Percentiles rank a stretch among this genome's conserved stretches.
Evolutionary conservation across 805 yeast genomes (phyloP).

Genomic region (Scheffersomyces ergatensis): DNA sequence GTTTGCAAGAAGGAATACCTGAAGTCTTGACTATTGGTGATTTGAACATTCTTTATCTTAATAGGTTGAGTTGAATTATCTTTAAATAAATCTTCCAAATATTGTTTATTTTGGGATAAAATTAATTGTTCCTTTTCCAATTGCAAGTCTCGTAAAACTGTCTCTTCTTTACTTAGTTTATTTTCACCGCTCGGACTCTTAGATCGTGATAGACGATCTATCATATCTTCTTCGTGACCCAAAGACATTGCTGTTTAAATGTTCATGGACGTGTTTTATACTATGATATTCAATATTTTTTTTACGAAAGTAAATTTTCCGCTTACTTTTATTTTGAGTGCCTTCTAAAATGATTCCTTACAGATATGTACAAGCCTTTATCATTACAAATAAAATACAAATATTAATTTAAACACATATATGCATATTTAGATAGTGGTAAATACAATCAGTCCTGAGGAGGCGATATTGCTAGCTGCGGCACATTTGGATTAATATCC

Average conservation of each 20-base stretch:
- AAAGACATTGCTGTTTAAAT: conserved; percentile 8
- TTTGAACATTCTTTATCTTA: conserved; percentile 40
- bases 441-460: conserved; percentile 27
- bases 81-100: conserved; percentile 29
- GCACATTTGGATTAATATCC: conserved; percentile 10
- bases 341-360: too few relatives aligned
- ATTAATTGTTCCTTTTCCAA: conserved; percentile 29
- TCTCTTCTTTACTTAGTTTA: conserved; percentile 17
- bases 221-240: conserved; percentile 27
- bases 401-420: too few relatives aligned
- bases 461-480: conserved; percentile 39
- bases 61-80: conserved; percentile 40
- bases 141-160: conserved; percentile 22
- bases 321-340: too few relatives aligned
- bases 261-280: neutral
- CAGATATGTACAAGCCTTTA: too few relatives aligned
- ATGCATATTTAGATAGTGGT: too few relatives aligned
- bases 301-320: too few relatives aligned
- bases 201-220: conserved; percentile 23
- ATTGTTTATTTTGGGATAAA: conserved; percentile 30
- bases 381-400: too few relatives aligned
- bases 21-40: conserved; percentile 47
- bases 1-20: conserved; percentile 43
- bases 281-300: too few relatives aligned
- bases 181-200: conserved; percentile 6